These are phyloP conservation scores for Neodidymelliopsis sp. DNA, from an alignment of 2,329 filamentous ascomycete species.

Conservation along the genomic window DNA sequence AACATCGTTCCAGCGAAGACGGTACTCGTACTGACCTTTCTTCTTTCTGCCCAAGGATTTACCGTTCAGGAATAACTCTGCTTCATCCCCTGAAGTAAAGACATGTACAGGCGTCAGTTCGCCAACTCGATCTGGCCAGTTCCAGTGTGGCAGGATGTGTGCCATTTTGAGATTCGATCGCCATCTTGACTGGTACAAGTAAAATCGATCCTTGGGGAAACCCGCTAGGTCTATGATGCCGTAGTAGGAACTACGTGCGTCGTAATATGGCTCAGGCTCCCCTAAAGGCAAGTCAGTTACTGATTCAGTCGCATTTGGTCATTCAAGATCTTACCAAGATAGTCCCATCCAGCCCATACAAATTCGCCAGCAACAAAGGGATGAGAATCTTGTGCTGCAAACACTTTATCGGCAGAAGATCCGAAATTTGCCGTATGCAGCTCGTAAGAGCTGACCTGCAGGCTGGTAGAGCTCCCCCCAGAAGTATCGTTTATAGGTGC, in stretches of 20 bases:
- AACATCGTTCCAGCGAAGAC: constrained; percentile 63
- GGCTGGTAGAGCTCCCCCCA: constrained; percentile 45
- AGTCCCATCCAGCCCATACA: constrained; percentile 55
- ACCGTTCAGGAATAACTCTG: constrained; percentile 63
- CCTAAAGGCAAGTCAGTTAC: too few relatives aligned
- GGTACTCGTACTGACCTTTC: constrained; percentile 51
- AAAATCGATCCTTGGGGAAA: constrained; percentile 65
- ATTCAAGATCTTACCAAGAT: too few relatives aligned
- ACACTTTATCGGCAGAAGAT: constrained; percentile 61
- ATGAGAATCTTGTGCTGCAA: constrained; percentile 55
- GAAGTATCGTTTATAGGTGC: constrained; percentile 46
- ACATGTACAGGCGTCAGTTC: constrained; percentile 63
- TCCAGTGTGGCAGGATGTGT: constrained; percentile 66
- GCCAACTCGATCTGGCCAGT: constrained; percentile 58
- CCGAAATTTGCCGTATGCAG: constrained; percentile 57
- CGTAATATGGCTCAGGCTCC: constrained; percentile 60
- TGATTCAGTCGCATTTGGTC: too few relatives aligned
- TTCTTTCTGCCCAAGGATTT: constrained; percentile 54
- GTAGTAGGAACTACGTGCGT: constrained; percentile 61
- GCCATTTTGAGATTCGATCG: constrained; percentile 57
- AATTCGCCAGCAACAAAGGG: constrained; percentile 62
- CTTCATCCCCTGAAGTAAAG: constrained; percentile 61
- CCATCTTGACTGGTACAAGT: constrained; percentile 64
- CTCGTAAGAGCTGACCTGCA: constrained; percentile 59
- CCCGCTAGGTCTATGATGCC: constrained; percentile 66